These are phyloP conservation scores for Massariosphaeria phaeospora DNA, from an alignment of 495 filamentous ascomycete species.

Conservation along the genomic window DNA sequence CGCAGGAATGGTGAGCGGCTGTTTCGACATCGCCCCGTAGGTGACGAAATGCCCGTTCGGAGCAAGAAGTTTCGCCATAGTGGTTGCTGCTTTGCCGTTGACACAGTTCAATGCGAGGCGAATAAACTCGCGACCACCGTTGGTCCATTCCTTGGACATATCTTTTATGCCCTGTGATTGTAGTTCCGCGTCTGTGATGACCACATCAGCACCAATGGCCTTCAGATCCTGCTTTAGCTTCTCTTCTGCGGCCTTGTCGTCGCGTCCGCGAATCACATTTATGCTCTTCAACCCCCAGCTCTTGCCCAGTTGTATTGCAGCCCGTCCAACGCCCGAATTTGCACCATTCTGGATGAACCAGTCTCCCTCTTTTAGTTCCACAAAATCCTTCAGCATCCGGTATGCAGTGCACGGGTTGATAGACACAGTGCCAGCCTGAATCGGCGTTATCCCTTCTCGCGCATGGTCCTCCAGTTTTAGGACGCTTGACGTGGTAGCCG, in stretches of 20 bases:
- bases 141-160: slow-evolving; percentile 62
- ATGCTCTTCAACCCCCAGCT: slow-evolving; percentile 84
- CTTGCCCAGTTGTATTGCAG: slow-evolving; percentile 76
- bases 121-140: slow-evolving; percentile 61
- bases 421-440: slow-evolving; percentile 76
- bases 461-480: slow-evolving; percentile 62
- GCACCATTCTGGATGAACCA: slow-evolving; percentile 98
- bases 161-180: slow-evolving; percentile 60
- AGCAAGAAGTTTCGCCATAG: slow-evolving; percentile 62
- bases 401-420: slow-evolving; percentile 94
- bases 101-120: slow-evolving; percentile 88
- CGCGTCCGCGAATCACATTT: slow-evolving; percentile 73
- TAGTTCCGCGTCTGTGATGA: slow-evolving; percentile 76
- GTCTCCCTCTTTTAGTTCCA: slow-evolving; percentile 59
- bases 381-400: slow-evolving; percentile 84
- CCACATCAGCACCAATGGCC: slow-evolving; percentile 68
- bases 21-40: slow-evolving; percentile 89
- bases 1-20: slow-evolving; percentile 72
- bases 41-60: slow-evolving; percentile 73
- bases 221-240: slow-evolving; percentile 64
- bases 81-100: slow-evolving; percentile 74
- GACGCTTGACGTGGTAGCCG: slow-evolving; percentile 55
- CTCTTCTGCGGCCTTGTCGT: slow-evolving; percentile 59
- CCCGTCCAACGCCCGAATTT: slow-evolving; percentile 83
- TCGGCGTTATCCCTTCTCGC: slow-evolving; percentile 58